Evolutionary conservation across 495 filamentous ascomycete species (phyloP).

Genomic region (Amphirosellinia nigrospora): DNA sequence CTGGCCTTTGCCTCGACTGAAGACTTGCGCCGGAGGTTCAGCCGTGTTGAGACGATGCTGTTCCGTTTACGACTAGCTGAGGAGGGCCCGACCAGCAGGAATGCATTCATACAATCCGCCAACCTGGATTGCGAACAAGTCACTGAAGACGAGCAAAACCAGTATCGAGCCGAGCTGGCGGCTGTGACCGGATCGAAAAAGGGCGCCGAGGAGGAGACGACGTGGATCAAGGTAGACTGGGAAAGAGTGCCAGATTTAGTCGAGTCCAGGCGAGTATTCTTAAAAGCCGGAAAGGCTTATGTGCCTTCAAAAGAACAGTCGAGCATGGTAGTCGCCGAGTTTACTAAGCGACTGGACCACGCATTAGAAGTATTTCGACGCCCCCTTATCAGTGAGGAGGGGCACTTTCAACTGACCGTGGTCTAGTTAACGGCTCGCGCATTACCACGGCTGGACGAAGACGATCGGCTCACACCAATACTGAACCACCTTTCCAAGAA

Average conservation of each 20-base stretch:
- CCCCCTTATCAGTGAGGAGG: neutral
- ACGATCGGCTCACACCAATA: slow-evolving; percentile 93
- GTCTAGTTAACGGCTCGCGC: slow-evolving; percentile 82
- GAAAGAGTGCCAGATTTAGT: slow-evolving; percentile 89
- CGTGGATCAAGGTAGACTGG: slow-evolving; percentile 96
- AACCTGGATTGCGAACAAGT: slow-evolving; percentile 77
- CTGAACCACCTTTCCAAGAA: slow-evolving; percentile 89
- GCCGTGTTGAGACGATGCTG: slow-evolving; percentile 83
- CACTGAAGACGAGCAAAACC: slow-evolving; percentile 71
- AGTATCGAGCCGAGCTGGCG: slow-evolving; percentile 52
- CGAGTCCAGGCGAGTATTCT: slow-evolving; percentile 74
- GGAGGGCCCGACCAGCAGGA: slow-evolving; percentile 72
- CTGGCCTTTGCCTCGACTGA: slow-evolving; percentile 92
- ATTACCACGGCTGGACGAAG: slow-evolving; percentile 91
- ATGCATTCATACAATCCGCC: slow-evolving; percentile 77
- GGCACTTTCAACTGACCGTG: slow-evolving; percentile 22
- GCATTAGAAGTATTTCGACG: slow-evolving; percentile 71
- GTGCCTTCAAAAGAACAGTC: slow-evolving; percentile 86
- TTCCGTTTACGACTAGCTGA: slow-evolving; percentile 79
- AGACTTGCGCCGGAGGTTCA: slow-evolving; percentile 88
- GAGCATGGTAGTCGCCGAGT: slow-evolving; percentile 88
- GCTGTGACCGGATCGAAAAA: slow-evolving; percentile 45
- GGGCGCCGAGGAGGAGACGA: slow-evolving; percentile 68
- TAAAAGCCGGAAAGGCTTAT: slow-evolving; percentile 86
- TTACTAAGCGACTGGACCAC: slow-evolving; percentile 75